Percentiles rank a stretch among this genome's conserved stretches.
These are phyloP conservation scores for Venturia carpophila DNA, from an alignment of 2,329 filamentous ascomycete species.

Conservation along the genomic window DNA sequence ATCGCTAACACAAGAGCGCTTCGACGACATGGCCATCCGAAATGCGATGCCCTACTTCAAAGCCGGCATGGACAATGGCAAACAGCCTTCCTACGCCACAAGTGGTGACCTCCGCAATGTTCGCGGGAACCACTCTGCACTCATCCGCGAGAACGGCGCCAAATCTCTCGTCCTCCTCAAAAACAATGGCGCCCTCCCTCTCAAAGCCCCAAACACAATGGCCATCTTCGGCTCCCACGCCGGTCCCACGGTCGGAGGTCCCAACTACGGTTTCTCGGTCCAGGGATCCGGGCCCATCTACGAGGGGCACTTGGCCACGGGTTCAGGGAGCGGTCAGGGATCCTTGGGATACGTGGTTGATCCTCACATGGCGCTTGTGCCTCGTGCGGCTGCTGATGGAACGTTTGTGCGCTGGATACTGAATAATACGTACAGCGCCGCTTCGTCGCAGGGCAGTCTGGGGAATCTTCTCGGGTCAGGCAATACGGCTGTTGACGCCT, in stretches of 20 bases:
- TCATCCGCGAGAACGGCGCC: conserved; percentile 69
- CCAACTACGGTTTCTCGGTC: conserved; percentile 59
- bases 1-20: conserved; percentile 73
- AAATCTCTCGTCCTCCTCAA: conserved; percentile 85
- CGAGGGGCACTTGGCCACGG: conserved; percentile 72
- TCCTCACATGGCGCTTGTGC: conserved; percentile 55
- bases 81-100: conserved; percentile 31
- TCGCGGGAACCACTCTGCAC: conserved; percentile 59
- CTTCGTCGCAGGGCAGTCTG: not conserved
- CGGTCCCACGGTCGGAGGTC: conserved; percentile 63
- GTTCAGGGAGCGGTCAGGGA: conserved; percentile 84
- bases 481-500: not conserved
- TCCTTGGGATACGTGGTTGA: conserved; percentile 80
- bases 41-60: conserved; percentile 62
- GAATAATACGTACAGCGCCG: not conserved
- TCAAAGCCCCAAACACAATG: conserved; percentile 38
- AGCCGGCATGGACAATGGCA: conserved; percentile 47
- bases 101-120: conserved; percentile 60
- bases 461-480: not conserved
- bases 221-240: conserved; percentile 62
- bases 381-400: conserved; percentile 65
- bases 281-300: conserved; percentile 39
- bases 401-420: conserved; percentile 54
- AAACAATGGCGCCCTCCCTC: conserved; percentile 38
- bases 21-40: conserved; percentile 87